Evolutionary conservation across 1,284 basidiomycete genomes (phyloP), one percentile per base, ranked within the genome.

Genomic region (Schizopora paradoxa): DNA sequence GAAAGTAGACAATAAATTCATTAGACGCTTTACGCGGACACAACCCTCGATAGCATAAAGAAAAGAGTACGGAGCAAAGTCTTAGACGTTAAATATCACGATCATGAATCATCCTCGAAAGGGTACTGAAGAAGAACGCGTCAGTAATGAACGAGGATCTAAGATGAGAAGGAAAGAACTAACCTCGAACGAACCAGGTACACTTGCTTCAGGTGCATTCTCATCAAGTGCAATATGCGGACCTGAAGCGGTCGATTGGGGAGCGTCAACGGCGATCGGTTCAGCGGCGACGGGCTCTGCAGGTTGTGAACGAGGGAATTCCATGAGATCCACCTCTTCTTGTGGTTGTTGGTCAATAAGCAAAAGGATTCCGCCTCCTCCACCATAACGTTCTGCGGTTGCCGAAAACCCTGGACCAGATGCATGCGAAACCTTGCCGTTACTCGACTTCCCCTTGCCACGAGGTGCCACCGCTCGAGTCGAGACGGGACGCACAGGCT

Each of bases 401-500:
- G 66, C 49, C 7, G 62, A 66, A 25, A 65, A 45, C 26, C 56
- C 49, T 27, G 53, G 43, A n/a, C n/a, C 56, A n/a, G 63, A 49
- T 18, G 60, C 45, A 2, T 60, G 38, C 10, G 49, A 51, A 0
- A 61, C 52, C 56, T 70, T 77, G 14, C 63, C 58, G 56, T 71
- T 76, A 13, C 56, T 47, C 22, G 43, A 32, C 31, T 46, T 46
- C 33, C 18, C 18, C 21, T 25, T 28, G 43, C 14, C 45, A 14
- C n/a, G n/a, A n/a, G n/a, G n/a, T n/a, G n/a, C n/a, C 13, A 66
- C 54, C 13, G 66, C 58, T 35, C 70, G 68, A 18, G 74, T 71
- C 16, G 82, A 83, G 27, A 94, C 79, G 0, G 89, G 77, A 38
- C 94, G 81, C 10, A 98, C 87, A n/a, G 95, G 94, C 51, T 87